These are phyloP conservation scores for Macrophomina pseudophaseolina DNA, from an alignment of 2,329 filamentous ascomycete species.

Conservation along the genomic window DNA sequence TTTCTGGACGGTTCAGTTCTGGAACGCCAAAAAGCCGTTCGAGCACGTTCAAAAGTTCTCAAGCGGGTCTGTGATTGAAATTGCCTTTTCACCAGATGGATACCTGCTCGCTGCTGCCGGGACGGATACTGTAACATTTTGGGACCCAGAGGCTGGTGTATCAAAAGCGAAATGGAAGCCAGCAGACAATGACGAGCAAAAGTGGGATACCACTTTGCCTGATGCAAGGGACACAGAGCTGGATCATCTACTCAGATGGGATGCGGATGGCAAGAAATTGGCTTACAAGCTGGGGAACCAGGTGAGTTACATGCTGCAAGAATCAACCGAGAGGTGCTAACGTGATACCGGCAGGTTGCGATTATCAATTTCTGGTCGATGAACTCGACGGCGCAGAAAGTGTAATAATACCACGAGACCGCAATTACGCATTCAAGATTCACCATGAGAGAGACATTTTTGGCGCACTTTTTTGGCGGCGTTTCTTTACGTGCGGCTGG, in stretches of 20 bases:
- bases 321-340: neutral
- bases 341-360: slow-evolving; percentile 37
- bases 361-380: slow-evolving; percentile 39
- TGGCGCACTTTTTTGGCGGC: slow-evolving; percentile 22
- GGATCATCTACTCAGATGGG: slow-evolving; percentile 43
- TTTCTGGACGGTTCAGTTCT: slow-evolving; percentile 42
- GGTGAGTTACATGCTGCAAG: slow-evolving; percentile 29
- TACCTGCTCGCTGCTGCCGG: slow-evolving; percentile 50
- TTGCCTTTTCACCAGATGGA: slow-evolving; percentile 53
- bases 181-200: slow-evolving; percentile 30
- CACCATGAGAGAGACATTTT: slow-evolving; percentile 22
- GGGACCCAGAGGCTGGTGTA: slow-evolving; percentile 44
- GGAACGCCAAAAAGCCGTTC: slow-evolving; percentile 46
- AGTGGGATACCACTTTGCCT: slow-evolving; percentile 27
- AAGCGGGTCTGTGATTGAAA: slow-evolving; percentile 44
- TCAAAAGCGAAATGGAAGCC: slow-evolving; percentile 42
- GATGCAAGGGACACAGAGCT: slow-evolving; percentile 36
- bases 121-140: slow-evolving; percentile 52
- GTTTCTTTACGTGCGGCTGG: slow-evolving; percentile 18
- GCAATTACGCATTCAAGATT: slow-evolving; percentile 22
- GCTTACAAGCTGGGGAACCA: slow-evolving; percentile 45
- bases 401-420: slow-evolving; percentile 20
- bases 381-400: slow-evolving; percentile 19
- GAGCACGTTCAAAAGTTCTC: slow-evolving; percentile 37
- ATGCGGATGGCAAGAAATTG: slow-evolving; percentile 44